Evolutionary conservation across 257 asterid genomes (phyloP), one percentile per base, ranked within the genome.

Genomic region (Phtheirospermum japonicum): DNA sequence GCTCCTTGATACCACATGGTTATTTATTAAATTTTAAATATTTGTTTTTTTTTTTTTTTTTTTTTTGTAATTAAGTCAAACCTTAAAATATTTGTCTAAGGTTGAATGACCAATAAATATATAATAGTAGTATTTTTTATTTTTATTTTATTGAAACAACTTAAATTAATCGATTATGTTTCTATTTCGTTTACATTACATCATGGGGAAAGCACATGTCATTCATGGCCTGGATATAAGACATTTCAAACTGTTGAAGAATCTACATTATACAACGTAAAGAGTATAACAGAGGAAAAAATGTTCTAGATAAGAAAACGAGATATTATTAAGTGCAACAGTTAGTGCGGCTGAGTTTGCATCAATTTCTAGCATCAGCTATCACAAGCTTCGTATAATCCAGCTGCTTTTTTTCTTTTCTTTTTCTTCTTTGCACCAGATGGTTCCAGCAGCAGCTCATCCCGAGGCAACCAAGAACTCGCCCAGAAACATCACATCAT

Each of bases 181-280:
- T 23, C 28, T 23, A 23, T 23, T 23, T 23, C 3, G 28, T 23
- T 4, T 45, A n/a, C 7, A 5, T 61, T 61, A 18, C 58, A 61
- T 19, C 46, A 46, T 53, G 7, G 7, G 61, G 12, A 46, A n/a
- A 30, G 28, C 58, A 69, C 30, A 62, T n/a, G 2, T 57, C 53
- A 56, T 7, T 17, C 46, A 37, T 67, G 20, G 48, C 19, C 32
- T 20, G 58, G 46, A 46, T 64, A 36, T 32, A 34, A 19, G 18
- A 40, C 66, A 46, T 10, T 65, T 67, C 33, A 12, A 67, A 31
- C 13, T 56, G 53, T 49, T 67, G 37, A 28, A 50, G 58, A 57
- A 39, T 68, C 53, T 52, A 62, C 14, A 43, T 12, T 43, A 42
- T 6, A 70, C 46, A 55, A 36, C 12, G 19, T 14, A 16, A 8